These are phyloP conservation scores for Saccharomyces mikatae DNA, from an alignment of 805 yeast genomes.

Conservation along the genomic window DNA sequence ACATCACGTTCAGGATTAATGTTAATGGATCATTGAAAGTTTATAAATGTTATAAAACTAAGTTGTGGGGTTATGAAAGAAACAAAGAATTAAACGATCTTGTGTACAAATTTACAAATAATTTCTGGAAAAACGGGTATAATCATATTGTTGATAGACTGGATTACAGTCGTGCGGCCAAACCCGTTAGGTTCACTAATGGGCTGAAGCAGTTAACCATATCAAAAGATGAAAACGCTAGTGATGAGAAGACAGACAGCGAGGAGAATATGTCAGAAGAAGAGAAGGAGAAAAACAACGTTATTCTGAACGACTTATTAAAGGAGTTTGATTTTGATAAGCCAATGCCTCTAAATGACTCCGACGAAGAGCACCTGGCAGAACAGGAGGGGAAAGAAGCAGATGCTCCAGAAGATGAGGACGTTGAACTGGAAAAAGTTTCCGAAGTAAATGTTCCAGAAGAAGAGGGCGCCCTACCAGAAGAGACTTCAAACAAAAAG, in stretches of 20 bases:
- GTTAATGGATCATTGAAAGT: constrained; percentile 50
- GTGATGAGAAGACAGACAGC: constrained; percentile 21
- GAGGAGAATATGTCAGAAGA: constrained; percentile 30
- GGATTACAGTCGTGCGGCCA: constrained; percentile 17
- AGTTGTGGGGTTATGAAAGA: constrained; percentile 87
- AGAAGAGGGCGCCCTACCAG: neutral
- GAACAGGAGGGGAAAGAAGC: constrained; percentile 37
- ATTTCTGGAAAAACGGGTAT: constrained; percentile 72
- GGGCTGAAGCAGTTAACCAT: neutral
- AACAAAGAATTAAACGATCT: constrained; percentile 53
- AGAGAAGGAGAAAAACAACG: constrained; percentile 39
- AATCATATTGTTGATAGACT: constrained; percentile 69
- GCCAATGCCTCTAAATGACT: constrained; percentile 37
- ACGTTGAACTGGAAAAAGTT: constrained; percentile 11
- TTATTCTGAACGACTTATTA: constrained; percentile 42
- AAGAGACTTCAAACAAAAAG: constrained; percentile 10
- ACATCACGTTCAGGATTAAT: constrained; percentile 57
- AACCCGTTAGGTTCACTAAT: neutral
- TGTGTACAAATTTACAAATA: constrained; percentile 52
- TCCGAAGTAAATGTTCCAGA: neutral
- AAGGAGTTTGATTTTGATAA: constrained; percentile 45
- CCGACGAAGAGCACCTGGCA: constrained; percentile 32
- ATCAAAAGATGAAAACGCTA: constrained; percentile 5
- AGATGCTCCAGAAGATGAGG: constrained; percentile 6
- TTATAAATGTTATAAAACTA: constrained; percentile 58